Percentiles rank a stretch among this genome's conserved stretches.
Conservation (phyloP, 176 grass and related monocot species). For the Rhynchospora breviuscula region DNA sequence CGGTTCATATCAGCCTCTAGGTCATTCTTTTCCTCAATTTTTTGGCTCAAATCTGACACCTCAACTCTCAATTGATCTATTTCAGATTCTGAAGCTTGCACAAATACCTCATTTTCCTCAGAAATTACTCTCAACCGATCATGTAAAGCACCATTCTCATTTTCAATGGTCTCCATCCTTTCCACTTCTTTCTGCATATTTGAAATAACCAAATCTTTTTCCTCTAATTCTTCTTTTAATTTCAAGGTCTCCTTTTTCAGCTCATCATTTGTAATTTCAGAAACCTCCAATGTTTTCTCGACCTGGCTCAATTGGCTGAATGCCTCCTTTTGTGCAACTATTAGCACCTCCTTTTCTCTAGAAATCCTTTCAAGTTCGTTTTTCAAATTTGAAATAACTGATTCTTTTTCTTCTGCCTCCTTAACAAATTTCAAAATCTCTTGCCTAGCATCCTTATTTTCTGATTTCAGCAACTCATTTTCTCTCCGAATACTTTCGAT, state of each 20-base stretch:
- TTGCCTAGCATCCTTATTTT: constrained; percentile 25
- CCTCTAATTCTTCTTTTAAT: constrained; percentile 10
- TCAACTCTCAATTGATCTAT: constrained; percentile 13
- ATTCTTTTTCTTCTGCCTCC: constrained; percentile 3
- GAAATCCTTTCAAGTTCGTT: constrained; percentile 29
- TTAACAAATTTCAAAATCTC: background rate
- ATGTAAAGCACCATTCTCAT: background rate
- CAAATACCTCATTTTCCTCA: constrained; percentile 8
- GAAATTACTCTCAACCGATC: background rate
- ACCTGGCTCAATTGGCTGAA: constrained; percentile 20
- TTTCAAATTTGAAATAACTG: constrained; percentile 26
- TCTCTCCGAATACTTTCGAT: constrained; percentile 16
- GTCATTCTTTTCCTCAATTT: constrained; percentile 35
- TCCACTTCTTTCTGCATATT: constrained; percentile 6
- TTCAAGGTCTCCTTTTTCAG: constrained; percentile 15
- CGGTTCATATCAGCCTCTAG: constrained; percentile 49
- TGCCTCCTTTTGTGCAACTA: constrained; percentile 23
- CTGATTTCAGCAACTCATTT: background rate
- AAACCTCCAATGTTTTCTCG: constrained; percentile 16
- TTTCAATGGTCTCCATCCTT: constrained; percentile 4
- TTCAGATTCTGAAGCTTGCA: constrained; percentile 7
- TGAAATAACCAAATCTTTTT: constrained; percentile 16
- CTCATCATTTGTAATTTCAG: constrained; percentile 6
- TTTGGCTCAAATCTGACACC: constrained; percentile 37
- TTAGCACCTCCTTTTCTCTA: background rate